Evolutionary conservation across 2,329 filamentous ascomycete genomes (phyloP).

Genomic region (Sphaerulina vaccinii): DNA sequence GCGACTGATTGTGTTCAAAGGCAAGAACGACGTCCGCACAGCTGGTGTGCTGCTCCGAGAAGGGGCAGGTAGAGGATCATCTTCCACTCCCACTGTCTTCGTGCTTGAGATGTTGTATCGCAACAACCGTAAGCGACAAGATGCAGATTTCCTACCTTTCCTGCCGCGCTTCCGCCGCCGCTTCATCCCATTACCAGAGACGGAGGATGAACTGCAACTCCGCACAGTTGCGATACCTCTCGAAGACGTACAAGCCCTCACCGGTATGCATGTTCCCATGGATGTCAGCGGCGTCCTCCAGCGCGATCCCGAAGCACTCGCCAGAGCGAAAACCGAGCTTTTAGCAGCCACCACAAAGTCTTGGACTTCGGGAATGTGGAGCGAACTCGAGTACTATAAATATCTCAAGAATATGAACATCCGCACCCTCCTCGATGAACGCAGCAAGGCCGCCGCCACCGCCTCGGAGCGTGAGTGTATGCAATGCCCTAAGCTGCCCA

Average conservation of each 20-base stretch:
- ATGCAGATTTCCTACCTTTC: slow-evolving; percentile 85
- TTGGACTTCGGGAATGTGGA: slow-evolving; percentile 74
- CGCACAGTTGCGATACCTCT: slow-evolving; percentile 70
- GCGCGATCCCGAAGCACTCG: slow-evolving; percentile 49
- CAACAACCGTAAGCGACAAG: slow-evolving; percentile 66
- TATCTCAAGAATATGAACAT: slow-evolving; percentile 75
- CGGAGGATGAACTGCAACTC: slow-evolving; percentile 64
- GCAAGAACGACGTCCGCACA: slow-evolving; percentile 73
- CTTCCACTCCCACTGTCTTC: slow-evolving; percentile 70
- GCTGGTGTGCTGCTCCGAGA: slow-evolving; percentile 78
- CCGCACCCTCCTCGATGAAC: slow-evolving; percentile 73
- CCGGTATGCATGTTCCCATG: slow-evolving; percentile 57
- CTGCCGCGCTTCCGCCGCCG: slow-evolving; percentile 66
- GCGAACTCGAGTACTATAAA: slow-evolving; percentile 77
- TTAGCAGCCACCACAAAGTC: slow-evolving; percentile 65
- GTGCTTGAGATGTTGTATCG: slow-evolving; percentile 71
- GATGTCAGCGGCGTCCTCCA: slow-evolving; percentile 42
- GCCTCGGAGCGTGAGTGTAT: slow-evolving; percentile 66
- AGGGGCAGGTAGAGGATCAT: slow-evolving; percentile 64
- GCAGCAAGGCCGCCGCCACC: slow-evolving; percentile 61
- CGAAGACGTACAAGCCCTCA: slow-evolving; percentile 79
- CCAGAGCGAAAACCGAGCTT: slow-evolving; percentile 67
- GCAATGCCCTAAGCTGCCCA: slow-evolving; percentile 74
- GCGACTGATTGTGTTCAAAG: slow-evolving; percentile 78
- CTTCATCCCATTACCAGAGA: slow-evolving; percentile 66